Conservation (phyloP, 139 green algal genomes). For the Haematococcus sp. region DNA sequence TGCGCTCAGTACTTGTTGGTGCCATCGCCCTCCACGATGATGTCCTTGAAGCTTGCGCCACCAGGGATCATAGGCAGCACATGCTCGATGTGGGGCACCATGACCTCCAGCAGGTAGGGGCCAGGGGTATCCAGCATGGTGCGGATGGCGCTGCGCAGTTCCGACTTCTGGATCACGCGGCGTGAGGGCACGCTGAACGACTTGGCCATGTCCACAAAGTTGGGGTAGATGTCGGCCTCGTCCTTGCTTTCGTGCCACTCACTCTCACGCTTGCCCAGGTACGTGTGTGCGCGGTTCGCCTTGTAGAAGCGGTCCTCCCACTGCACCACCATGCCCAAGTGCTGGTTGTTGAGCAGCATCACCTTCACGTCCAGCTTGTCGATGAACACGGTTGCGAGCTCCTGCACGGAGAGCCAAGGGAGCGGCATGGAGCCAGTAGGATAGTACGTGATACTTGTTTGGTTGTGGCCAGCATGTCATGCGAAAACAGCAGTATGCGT, state of each 20-base stretch:
- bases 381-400: conserved; percentile 92
- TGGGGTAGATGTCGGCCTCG: conserved; percentile 95
- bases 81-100: conserved; percentile 98
- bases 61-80: conserved; percentile 99
- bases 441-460: no score
- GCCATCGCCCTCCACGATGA: conserved; percentile 91
- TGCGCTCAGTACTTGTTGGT: conserved; percentile 54
- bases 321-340: conserved; percentile 99
- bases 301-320: conserved; percentile 99
- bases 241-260: conserved; percentile 65
- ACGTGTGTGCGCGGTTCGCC: conserved; percentile 97
- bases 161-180: conserved; percentile 67
- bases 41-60: conserved; percentile 93
- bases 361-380: conserved; percentile 95
- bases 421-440: no score
- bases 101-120: conserved; percentile 97
- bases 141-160: conserved; percentile 70
- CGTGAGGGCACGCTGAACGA: conserved; percentile 70
- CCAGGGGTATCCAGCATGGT: conserved; percentile 92
- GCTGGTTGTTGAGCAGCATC: conserved; percentile 99
- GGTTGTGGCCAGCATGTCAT: no score
- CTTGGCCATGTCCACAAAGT: conserved; percentile 91
- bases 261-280: conserved; percentile 82
- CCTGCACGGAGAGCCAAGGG: conserved; percentile 49
- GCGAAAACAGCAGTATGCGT: no score